Evolutionary conservation across 305 asterid genomes (phyloP), one percentile per base, ranked within the genome.

Genomic region (Fraxinus greggii): DNA sequence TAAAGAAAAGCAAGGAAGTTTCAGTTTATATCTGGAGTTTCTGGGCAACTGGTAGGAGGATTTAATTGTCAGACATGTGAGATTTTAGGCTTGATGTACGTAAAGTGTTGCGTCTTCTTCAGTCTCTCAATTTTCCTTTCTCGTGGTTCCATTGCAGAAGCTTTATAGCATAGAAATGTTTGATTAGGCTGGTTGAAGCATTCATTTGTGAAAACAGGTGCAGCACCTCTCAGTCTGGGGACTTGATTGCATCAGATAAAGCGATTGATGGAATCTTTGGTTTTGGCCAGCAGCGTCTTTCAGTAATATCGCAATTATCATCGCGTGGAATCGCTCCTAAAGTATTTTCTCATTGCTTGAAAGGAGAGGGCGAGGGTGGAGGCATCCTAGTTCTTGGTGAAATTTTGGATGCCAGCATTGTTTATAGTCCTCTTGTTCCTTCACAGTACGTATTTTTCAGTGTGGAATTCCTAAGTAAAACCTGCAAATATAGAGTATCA

Each of bases 321-420:
- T 90, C 93, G 29, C 92, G 83, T 38, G 90, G 97, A 77, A 92
- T 94, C 85, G 90, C 97, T 70, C 97, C 98, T 32, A 92, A 86
- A 86, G 87, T 93, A 80, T 94, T 94, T 85, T 93, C 98, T 74
- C 97, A 94, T 82, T 93, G 98, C 92, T 90, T 94, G 91, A 94
- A 88, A 88, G 98, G 98, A 86, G 97, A 90, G 75, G 97, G 87
- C 72, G 87, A 79, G 83, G 98, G 98, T 85, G 98, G 97, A 32
- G 98, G 97, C 83, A 86, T 90, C 87, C 94, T 93, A 75, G 98
- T 94, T 90, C 97, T 94, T 89, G 98, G 98, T 87, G 94, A 92
- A 92, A 93, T 94, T 90, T 86, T 92, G 97, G 97, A 93, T 82
- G 90, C 97, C 17, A 91, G 93, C 87, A 90, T 94, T 88, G 94